These are phyloP conservation scores for Suillus discolor DNA, from an alignment of 768 basidiomycete genomes.

Conservation along the genomic window DNA sequence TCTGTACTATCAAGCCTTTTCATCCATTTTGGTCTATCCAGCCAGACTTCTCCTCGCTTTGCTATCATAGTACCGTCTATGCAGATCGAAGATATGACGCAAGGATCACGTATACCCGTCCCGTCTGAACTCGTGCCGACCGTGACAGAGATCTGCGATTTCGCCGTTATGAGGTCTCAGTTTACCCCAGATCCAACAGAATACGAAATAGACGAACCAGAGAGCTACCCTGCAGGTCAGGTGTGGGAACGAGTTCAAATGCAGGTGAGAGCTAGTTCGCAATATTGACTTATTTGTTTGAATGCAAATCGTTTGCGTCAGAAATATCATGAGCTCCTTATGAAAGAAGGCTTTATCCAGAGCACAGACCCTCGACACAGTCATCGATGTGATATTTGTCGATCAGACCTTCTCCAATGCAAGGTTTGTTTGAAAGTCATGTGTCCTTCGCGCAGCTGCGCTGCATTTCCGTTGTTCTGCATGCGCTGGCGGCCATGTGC, in stretches of 20 bases:
- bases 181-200: not conserved
- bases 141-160: not conserved
- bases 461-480: not conserved
- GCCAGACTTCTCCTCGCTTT: constrained; percentile 1
- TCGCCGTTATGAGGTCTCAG: not conserved
- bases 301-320: not conserved
- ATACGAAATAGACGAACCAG: not conserved
- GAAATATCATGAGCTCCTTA: not conserved
- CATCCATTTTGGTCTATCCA: constrained; percentile 3
- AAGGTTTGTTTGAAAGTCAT: not conserved
- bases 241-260: constrained; percentile 4
- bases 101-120: not conserved
- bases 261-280: not conserved
- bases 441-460: not conserved
- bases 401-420: not conserved
- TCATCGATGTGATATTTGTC: not conserved
- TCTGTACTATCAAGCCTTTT: constrained; percentile 1
- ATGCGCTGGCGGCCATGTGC: not conserved
- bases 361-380: not conserved
- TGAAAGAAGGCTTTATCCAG: not conserved
- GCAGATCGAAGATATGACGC: not conserved
- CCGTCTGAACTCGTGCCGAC: not conserved
- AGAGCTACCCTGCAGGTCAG: not conserved
- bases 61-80: not conserved
- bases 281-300: not conserved